Evolutionary conservation across 345 rosid species (phyloP).

Genomic region (Citrus trifoliata): DNA sequence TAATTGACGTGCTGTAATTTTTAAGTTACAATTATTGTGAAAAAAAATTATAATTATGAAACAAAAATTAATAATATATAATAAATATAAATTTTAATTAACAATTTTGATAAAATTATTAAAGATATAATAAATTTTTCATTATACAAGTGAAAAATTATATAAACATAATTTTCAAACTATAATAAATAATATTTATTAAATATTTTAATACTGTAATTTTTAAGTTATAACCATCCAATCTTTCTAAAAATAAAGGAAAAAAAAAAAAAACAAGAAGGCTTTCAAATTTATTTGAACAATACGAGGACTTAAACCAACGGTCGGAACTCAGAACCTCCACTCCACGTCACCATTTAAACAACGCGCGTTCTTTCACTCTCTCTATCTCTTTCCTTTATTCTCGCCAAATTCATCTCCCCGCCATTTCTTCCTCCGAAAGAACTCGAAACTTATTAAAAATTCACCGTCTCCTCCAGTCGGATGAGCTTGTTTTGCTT

Average conservation of each 20-base stretch:
- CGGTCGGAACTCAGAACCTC: neutral
- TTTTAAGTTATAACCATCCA: accelerated
- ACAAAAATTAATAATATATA: too few relatives aligned
- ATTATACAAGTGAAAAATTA: too few relatives aligned
- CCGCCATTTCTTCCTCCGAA: conserved; percentile 55
- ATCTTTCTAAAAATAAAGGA: too few relatives aligned
- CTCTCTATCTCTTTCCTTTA: conserved; percentile 16
- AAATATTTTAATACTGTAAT: too few relatives aligned
- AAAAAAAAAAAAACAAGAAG: neutral
- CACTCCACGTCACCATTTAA: neutral
- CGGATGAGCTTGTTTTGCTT: neutral
- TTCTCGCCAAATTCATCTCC: conserved; percentile 55
- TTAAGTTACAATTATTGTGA: accelerated
- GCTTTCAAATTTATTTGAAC: neutral
- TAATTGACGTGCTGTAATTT: too few relatives aligned
- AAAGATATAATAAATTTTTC: accelerated
- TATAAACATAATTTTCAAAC: too few relatives aligned
- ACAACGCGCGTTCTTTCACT: neutral
- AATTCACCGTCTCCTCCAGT: neutral
- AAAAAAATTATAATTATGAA: too few relatives aligned
- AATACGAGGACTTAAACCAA: neutral
- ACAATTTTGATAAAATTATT: too few relatives aligned
- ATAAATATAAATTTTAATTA: too few relatives aligned
- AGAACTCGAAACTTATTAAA: neutral
- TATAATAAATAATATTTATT: accelerated